Base-by-base conservation (phyloP, 768 basidiomycete species). In the Megacollybia marginata region DNA sequence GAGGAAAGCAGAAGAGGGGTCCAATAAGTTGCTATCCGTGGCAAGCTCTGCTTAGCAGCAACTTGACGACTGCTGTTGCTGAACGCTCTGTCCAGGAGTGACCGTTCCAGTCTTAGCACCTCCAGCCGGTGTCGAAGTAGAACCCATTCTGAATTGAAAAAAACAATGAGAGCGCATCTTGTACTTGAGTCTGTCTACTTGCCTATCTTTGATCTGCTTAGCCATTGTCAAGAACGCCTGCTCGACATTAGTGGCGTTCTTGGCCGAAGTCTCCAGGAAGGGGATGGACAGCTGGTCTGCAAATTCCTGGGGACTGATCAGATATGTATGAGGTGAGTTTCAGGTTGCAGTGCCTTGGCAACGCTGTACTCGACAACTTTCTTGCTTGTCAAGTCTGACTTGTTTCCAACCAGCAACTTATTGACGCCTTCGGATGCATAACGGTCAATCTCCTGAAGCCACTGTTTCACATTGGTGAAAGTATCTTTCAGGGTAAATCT, bases 141-240 rank as follows among this genome's bases (percentile, higher is more conserved):
- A 82, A 13, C 90, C 92, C 88, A 92, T 92, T 56, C 91, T 92
- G 48, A 40, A 33, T 19, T 44, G 33, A 49, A n/a, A 33, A 48
- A 46, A 47, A 38, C 33, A 38, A 36, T 51, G 20, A 43, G 13
- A 28, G 18, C 38, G 34, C 13, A 46, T 33, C 16, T 33, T 44
- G 42, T 16, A 18, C 32, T 44, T 10, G n/a, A 36, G n/a, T 16
- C 5, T 44, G 19, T 11, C 48, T 16, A 54, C 79, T 32, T 59
- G 87, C 89, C 89, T 82, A 67, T 92, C 90, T 66, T 92, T 92
- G 65, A 92, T 92, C 69, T 92, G 90, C 75, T 95, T 90, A 4
- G 96, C 94, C 81, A 99, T 91, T 31, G 93, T 94, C 76, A 97
- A 84, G 82, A 99, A 99, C 5, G 96, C 94, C 69, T 99, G 92